Conservation (phyloP, 768 basidiomycete species). For the Melanogaster broomeanus region DNA sequence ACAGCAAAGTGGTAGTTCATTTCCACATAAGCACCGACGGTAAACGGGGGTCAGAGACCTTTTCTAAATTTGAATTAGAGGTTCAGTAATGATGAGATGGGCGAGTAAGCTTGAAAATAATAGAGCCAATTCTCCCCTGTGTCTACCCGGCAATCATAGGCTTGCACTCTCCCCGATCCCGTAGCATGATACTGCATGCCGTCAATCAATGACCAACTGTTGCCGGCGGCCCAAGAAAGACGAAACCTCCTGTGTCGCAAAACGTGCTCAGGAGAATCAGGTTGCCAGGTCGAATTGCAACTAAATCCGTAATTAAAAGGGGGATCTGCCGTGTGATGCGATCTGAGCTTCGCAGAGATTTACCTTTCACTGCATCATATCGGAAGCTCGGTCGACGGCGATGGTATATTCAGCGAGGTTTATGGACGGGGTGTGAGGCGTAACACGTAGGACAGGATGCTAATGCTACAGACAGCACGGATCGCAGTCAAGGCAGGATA, state of each 20-base stretch:
- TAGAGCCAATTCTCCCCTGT: too few species aligned
- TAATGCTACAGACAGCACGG: slow-evolving; percentile 21
- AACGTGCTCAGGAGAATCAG: neutral
- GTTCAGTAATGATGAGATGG: neutral
- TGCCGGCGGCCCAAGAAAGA: too few species aligned
- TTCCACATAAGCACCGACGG: neutral
- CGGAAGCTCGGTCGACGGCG: neutral
- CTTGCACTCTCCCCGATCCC: too few species aligned
- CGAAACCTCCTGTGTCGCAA: too few species aligned
- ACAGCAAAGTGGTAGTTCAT: too few species aligned
- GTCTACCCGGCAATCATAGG: neutral
- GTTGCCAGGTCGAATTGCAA: neutral
- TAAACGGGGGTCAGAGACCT: too few species aligned
- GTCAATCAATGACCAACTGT: neutral
- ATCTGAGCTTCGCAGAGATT: neutral
- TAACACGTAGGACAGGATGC: neutral
- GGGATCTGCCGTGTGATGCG: neutral
- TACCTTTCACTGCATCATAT: neutral
- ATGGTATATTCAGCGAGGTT: neutral
- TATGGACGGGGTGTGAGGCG: slow-evolving; percentile 1
- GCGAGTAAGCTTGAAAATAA: neutral
- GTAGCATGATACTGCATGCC: too few species aligned
- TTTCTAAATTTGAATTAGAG: neutral
- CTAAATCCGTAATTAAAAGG: neutral
- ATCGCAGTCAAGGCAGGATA: neutral